Base-by-base conservation (phyloP, 306 rosid genomes). In the Sicyos edulis region DNA sequence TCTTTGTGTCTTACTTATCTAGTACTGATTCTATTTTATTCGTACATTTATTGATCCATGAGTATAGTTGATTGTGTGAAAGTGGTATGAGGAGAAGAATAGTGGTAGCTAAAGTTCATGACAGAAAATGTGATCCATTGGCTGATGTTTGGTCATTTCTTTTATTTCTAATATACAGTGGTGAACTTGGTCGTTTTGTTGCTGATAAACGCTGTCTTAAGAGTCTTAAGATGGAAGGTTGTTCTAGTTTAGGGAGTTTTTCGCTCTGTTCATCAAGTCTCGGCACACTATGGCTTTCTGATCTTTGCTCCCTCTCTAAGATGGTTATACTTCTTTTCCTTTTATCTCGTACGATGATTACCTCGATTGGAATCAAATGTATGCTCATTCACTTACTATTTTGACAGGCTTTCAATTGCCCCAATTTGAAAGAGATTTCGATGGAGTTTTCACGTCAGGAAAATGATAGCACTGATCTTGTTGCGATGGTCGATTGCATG, bases 151-250 rank as follows among this genome's bases (percentile, higher is more conserved):
- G 77, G 67, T 49, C 67, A 40, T 45, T 20, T 62, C 70, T 77
- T 52, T 78, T 75, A 59, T 42, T 66, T 51, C 21, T 71, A 16
- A 50, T 69, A 10, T 64, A 83, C 88, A 91, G 97, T 60, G 96
- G 84, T 69, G 99, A 87, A 75, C 78, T 95, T 77, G 85, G 96
- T 50, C 91, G 97, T 26, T 95, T 95, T 82, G 89, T 89, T 77
- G 96, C 88, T 10, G 95, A 91, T 74, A 87, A 93, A 78, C 84
- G 85, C 72, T 80, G 79, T 77, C 86, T 95, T 81, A 91, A 84
- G 83, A 83, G 83, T 84, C 85, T 95, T 53, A 89, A 89, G 88
- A 83, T 95, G 88, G 96, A 95, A 81, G 97, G 96, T 17, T 91
- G 99, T 81, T 90, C 90, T 74, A 87, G 76, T 79, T 70, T 95